Conservation (phyloP, 768 basidiomycete species). For the Dentipellis sp. region DNA sequence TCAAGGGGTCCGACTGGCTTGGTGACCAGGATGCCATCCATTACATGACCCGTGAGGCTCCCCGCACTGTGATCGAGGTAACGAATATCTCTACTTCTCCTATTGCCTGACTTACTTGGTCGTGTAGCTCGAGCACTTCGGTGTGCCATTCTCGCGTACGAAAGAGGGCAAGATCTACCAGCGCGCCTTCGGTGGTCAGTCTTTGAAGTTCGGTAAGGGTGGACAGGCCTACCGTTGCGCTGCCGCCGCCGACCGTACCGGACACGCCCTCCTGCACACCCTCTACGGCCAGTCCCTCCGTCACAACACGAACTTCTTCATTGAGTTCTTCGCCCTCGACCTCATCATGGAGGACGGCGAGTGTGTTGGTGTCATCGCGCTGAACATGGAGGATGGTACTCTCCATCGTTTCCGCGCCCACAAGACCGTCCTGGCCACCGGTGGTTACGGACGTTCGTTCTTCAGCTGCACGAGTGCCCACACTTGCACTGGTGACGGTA, state of each 20-base stretch:
- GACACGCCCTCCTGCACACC: slow-evolving; percentile 96
- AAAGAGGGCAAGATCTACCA: slow-evolving; percentile 99
- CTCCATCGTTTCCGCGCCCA: slow-evolving; percentile 97
- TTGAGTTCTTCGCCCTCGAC: slow-evolving; percentile 99
- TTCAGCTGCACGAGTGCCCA: slow-evolving; percentile 99
- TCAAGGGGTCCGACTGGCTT: slow-evolving; percentile 99
- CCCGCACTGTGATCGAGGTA: slow-evolving; percentile 87
- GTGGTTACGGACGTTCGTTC: slow-evolving; percentile 96
- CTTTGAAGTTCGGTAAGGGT: slow-evolving; percentile 93
- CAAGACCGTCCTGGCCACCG: slow-evolving; percentile 97
- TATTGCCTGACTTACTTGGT: not conserved
- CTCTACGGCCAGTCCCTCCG: slow-evolving; percentile 98
- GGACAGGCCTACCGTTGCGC: slow-evolving; percentile 99
- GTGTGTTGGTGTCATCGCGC: slow-evolving; percentile 97
- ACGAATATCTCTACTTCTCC: slow-evolving; percentile 5
- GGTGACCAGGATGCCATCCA: slow-evolving; percentile 99
- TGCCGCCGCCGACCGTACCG: slow-evolving; percentile 96
- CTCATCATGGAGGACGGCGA: slow-evolving; percentile 98
- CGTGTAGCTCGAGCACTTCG: slow-evolving; percentile 91
- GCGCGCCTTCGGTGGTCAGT: slow-evolving; percentile 98
- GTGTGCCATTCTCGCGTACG: slow-evolving; percentile 97
- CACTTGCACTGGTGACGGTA: slow-evolving; percentile 98
- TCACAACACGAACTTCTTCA: slow-evolving; percentile 99
- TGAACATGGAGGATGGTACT: slow-evolving; percentile 99
- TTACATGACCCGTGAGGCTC: slow-evolving; percentile 99